Evolutionary conservation across 2,329 filamentous ascomycete genomes (phyloP).

Genomic region (Endoconidiophora laricicola): DNA sequence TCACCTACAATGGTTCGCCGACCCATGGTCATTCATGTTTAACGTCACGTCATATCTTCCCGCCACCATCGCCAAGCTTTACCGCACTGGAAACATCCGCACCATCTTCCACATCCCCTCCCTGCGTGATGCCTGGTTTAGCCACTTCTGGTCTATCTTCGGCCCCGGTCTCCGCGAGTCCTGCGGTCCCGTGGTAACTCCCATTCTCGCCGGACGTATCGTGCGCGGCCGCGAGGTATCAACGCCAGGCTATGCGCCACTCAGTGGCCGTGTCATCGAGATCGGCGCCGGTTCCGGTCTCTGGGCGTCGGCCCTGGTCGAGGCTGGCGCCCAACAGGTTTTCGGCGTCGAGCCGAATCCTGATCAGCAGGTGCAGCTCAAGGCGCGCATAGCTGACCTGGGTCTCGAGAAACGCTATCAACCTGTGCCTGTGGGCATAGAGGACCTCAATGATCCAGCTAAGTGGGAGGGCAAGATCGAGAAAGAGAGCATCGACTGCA

Average conservation of each 20-base stretch:
- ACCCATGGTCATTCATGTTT: slow-evolving; percentile 37
- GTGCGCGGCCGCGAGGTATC: slow-evolving; percentile 22
- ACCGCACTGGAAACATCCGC: slow-evolving; percentile 20
- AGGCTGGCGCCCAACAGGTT: slow-evolving; percentile 23
- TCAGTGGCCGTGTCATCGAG: slow-evolving; percentile 40
- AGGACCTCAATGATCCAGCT: slow-evolving; percentile 30
- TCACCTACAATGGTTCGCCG: slow-evolving; percentile 21
- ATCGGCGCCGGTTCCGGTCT: slow-evolving; percentile 44
- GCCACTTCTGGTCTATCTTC: slow-evolving; percentile 39
- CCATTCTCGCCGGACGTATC: slow-evolving; percentile 36
- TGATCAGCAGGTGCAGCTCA: slow-evolving; percentile 32
- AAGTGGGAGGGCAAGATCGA: slow-evolving; percentile 31
- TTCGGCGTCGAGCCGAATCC: slow-evolving; percentile 50
- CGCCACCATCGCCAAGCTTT: slow-evolving; percentile 28
- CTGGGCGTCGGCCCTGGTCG: slow-evolving; percentile 39
- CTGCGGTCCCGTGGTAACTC: slow-evolving; percentile 29
- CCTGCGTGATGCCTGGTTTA: slow-evolving; percentile 39
- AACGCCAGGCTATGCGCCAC: slow-evolving; percentile 21
- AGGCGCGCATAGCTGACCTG: slow-evolving; percentile 29
- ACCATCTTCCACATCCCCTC: slow-evolving; percentile 25
- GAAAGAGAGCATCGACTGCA: slow-evolving; percentile 37
- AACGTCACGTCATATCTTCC: slow-evolving; percentile 34
- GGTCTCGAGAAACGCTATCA: slow-evolving; percentile 42
- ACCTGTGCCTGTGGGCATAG: slow-evolving; percentile 45
- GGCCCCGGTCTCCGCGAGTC: slow-evolving; percentile 33